Evolutionary conservation across 495 filamentous ascomycete species (phyloP).

Genomic region (Penicillium ucsense): DNA sequence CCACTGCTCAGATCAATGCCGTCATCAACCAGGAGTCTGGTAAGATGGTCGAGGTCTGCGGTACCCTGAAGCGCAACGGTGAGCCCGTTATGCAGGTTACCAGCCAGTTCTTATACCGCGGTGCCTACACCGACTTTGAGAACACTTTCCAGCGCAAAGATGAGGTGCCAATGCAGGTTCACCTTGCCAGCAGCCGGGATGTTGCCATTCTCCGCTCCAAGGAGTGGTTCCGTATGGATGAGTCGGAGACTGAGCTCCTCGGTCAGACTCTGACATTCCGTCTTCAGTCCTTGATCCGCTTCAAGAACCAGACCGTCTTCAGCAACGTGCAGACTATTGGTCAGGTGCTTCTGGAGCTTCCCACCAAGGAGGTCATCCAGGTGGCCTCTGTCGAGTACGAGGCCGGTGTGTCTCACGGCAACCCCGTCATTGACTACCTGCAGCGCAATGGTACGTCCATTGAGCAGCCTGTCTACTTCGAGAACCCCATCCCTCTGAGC

Average conservation of each 20-base stretch:
- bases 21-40: slow-evolving; percentile 97
- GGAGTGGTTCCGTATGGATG: slow-evolving; percentile 88
- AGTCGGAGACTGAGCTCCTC: slow-evolving; percentile 70
- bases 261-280: slow-evolving; percentile 95
- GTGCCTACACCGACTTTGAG: slow-evolving; percentile 83
- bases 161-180: slow-evolving; percentile 91
- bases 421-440: slow-evolving; percentile 94
- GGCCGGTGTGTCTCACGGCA: slow-evolving; percentile 80
- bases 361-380: slow-evolving; percentile 96
- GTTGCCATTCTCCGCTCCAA: slow-evolving; percentile 90
- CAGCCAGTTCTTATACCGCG: slow-evolving; percentile 94
- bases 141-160: slow-evolving; percentile 98
- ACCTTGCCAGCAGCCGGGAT: slow-evolving; percentile 76
- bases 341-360: slow-evolving; percentile 86
- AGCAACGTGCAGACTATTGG: slow-evolving; percentile 87
- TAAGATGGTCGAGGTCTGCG: slow-evolving; percentile 99
- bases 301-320: slow-evolving; percentile 91
- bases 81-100: slow-evolving; percentile 96
- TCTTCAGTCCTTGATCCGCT: slow-evolving; percentile 78
- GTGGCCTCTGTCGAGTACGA: slow-evolving; percentile 93
- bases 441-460: slow-evolving; percentile 85
- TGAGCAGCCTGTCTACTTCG: slow-evolving; percentile 94
- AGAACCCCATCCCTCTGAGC: slow-evolving; percentile 90
- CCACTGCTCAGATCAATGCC: slow-evolving; percentile 91
- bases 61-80: slow-evolving; percentile 82